Evolutionary conservation across 2,329 filamentous ascomycete species (phyloP), one percentile per base, ranked within the genome.

Genomic region (Pseudogymnoascus sp.): DNA sequence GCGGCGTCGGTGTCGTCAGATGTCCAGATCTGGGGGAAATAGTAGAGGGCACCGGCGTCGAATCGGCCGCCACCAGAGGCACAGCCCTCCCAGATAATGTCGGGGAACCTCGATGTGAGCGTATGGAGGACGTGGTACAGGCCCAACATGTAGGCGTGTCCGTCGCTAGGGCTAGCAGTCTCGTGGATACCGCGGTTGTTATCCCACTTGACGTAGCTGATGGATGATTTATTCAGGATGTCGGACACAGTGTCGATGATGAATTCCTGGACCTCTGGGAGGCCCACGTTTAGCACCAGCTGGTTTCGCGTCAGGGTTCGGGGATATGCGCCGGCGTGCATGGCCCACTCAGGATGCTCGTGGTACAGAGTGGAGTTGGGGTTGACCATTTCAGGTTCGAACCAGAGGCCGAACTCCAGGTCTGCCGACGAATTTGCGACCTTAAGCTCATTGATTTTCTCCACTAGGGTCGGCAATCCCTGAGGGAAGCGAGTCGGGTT

Each of bases 331-430:
- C 82, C 83, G 0, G 84, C 81, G 62, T 85, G 81, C 61, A 89
- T 68, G 2, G 78, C 84, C 86, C 85, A 89, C 62, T 88, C 84
- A 0, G 86, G 85, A 66, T 89, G 85, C 50, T 83, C 74, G 0
- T 78, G 72, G 70, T 88, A 89, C 1, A 89, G 76, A 2, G 77
- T 80, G 0, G 85, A 88, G 61, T 84, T 82, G 1, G 82, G 81
- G 63, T 84, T 87, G 60, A 88, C 81, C 86, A 89, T 89, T 68
- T 89, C 86, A 0, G 85, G 85, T 70, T 89, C 86, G 2, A 89
- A 78, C 86, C 86, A 89, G 3, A 89, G 77, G 14, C 86, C 86
- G 66, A 89, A 89, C 11, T 79, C 77, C 56, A 89, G 71, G 1
- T 80, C 77, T 0, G 76, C 74, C 0, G 78, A 77, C 0, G 41